Evolutionary conservation across 1,139 yeast species (phyloP).

Genomic region (Blastobotrys ciferrii): DNA sequence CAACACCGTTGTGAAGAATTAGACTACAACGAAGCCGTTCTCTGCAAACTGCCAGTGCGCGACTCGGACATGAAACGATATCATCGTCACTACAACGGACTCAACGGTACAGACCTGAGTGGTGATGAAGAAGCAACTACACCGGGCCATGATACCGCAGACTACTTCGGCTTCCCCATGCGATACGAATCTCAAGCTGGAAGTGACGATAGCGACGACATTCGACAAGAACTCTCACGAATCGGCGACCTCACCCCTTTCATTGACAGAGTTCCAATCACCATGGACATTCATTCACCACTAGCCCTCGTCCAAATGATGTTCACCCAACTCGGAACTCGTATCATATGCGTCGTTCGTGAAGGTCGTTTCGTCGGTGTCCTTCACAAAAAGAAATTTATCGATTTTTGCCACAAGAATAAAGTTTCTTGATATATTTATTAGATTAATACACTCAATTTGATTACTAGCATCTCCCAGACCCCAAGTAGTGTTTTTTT

Average conservation of each 20-base stretch:
- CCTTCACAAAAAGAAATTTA: constrained; percentile 55
- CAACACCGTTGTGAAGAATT: constrained; percentile 36
- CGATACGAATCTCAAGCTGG: constrained; percentile 1
- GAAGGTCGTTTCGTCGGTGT: constrained; percentile 54
- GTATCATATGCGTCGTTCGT: constrained; percentile 51
- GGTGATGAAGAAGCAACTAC: neutral
- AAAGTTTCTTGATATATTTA: neutral
- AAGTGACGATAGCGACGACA: constrained; percentile 19
- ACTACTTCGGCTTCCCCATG: neutral
- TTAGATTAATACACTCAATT: neutral
- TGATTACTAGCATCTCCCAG: too few species aligned
- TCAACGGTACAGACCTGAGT: neutral
- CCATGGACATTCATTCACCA: constrained; percentile 51
- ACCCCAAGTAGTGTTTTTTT: neutral
- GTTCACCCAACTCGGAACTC: constrained; percentile 54
- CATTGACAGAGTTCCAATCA: constrained; percentile 52
- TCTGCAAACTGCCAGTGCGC: constrained; percentile 25
- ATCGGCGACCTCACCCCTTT: constrained; percentile 45
- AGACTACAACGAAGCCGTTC: constrained; percentile 16
- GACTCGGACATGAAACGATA: constrained; percentile 24
- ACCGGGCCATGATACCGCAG: constrained; percentile 1
- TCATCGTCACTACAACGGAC: constrained; percentile 23
- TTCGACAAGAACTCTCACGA: constrained; percentile 26
- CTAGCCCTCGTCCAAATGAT: constrained; percentile 53
- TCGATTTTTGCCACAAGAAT: constrained; percentile 42